phyloP scores from a whole-genome alignment of 2,329 filamentous ascomycete species.

The Aaosphaeria arxii region DNA sequence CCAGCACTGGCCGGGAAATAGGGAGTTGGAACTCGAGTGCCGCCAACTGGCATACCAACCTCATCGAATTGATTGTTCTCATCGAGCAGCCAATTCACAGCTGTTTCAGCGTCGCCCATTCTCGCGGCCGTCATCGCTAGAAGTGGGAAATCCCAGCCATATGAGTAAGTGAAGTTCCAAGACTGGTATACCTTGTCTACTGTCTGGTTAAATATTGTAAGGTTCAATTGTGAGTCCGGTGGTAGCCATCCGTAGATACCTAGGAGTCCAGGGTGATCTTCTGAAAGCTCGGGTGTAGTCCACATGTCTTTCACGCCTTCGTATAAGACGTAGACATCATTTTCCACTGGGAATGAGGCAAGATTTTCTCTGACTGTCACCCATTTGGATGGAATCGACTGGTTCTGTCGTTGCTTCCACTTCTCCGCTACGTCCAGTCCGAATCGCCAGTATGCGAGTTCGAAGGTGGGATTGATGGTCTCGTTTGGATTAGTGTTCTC shows the following conservation, averaged over 20 bases:
- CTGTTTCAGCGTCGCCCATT: slow-evolving; percentile 21
- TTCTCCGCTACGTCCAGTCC: slow-evolving; percentile 53
- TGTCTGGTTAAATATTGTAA: slow-evolving; percentile 26
- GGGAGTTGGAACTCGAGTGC: slow-evolving; percentile 53
- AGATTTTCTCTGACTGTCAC: slow-evolving; percentile 49
- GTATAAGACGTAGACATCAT: slow-evolving; percentile 55
- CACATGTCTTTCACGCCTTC: slow-evolving; percentile 45
- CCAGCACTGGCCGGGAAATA: slow-evolving; percentile 55
- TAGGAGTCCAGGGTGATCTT: slow-evolving; percentile 31
- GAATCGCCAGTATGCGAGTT: slow-evolving; percentile 61
- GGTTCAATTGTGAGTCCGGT: slow-evolving; percentile 23
- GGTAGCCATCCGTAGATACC: slow-evolving; percentile 31
- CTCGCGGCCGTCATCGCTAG: slow-evolving; percentile 29
- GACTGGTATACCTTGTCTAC: slow-evolving; percentile 26
- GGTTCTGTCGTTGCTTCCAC: slow-evolving; percentile 52
- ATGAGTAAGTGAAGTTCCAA: slow-evolving; percentile 34
- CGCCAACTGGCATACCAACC: slow-evolving; percentile 54
- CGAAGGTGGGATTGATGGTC: slow-evolving; percentile 59
- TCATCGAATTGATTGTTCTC: slow-evolving; percentile 55
- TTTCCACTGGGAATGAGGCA: slow-evolving; percentile 50
- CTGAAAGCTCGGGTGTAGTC: slow-evolving; percentile 20
- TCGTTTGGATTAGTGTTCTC: slow-evolving; percentile 59
- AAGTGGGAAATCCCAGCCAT: slow-evolving; percentile 36
- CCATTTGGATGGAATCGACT: slow-evolving; percentile 48
- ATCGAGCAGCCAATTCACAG: slow-evolving; percentile 45